Evolutionary conservation across 306 rosid genomes (phyloP), one percentile per base, ranked within the genome.

Genomic region (Cucurbita argyrosperma): DNA sequence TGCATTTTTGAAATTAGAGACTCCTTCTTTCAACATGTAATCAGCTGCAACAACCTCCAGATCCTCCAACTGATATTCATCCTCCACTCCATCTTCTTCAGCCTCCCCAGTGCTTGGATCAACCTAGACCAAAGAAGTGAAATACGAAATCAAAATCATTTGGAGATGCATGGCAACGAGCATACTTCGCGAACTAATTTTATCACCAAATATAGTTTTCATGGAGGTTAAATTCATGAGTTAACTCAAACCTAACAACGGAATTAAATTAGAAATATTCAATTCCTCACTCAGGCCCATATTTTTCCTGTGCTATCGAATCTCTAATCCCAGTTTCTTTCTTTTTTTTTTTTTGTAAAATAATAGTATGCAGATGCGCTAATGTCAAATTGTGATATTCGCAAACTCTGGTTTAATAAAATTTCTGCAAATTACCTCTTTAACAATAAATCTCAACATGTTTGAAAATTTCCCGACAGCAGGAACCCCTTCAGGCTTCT

Each of bases 51-150:
- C 96, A 83, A 94, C 99, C 80, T 91, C 99, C 77, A 94, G 85
- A 65, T 94, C 99, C 90, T 94, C 99, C 83, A 94, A 80, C 86
- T 89, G 97, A 84, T 91, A 94, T 84, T 91, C 97, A 79, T 94
- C 99, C 84, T 94, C 99, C 58, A 91, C 96, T 8, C 99, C 99
- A 45, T 94, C 96, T 58, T 94, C 99, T 55, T 91, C 99, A 51
- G 92, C 87, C 86, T 94, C 99, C n/a, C 99, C 97, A 7, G 91
- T 85, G 80, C 83, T 82, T 57, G 88, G 82, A 71, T 91, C 97
- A 84, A 94, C 95, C 99, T 91, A 77, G 69, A 80, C 77, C 74
- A 74, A 59, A 18, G 69, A 56, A 63, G 40, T 14, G 16, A 51
- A 54, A 46, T 39, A 43, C 4, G 18, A 78, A 46, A 43, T 12